Base-by-base conservation (phyloP, 768 basidiomycete genomes). In the Rhizopogon rudus region DNA sequence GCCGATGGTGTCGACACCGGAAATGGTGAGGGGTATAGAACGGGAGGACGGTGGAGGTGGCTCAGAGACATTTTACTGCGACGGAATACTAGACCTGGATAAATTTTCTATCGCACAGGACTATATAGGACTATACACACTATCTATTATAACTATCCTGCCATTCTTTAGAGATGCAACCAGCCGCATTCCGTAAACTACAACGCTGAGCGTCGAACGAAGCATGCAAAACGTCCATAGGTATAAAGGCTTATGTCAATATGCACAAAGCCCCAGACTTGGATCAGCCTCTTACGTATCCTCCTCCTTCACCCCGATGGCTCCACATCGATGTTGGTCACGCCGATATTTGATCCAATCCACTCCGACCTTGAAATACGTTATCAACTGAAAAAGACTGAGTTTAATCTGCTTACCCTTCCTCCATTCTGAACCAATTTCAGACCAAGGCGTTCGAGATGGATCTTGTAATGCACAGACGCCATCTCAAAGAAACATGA, bases 11-110 rank as follows among this genome's bases (percentile, higher is more conserved):
- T 48, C 44, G 22, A 35, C 20, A 7, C 45, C 41, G 50, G 40
- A 56, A 5, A 52, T 37, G 7, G 59, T n/a, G 57, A 22, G 14
- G 31, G 22, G 31, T 10, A 16, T 14, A 54, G 50, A 35, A 59
- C 59, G 44, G 58, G 54, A 50, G 59, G 51, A 48, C 57, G 64
- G 44, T 71, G 70, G 70, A 60, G 55, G 61, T 67, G 68, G 70
- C 17, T 70, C 48, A 46, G 63, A 59, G 46, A 43, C 25, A 57
- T 64, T 35, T 55, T 65, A 40, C 6, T 33, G 12, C 16, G 52
- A 20, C 16, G 17, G 40, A 45, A 17, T 4, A 16, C 17, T 49
- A 53, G 52, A 51, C 8, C 8, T 49, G 22, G 20, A 49, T 49
- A 25, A n/a, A 13, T 49, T 37, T 22, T 37, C 13, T 37, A 25